Evolutionary conservation across 2,329 filamentous ascomycete species (phyloP).

Genomic region (Neurospora crassa): DNA sequence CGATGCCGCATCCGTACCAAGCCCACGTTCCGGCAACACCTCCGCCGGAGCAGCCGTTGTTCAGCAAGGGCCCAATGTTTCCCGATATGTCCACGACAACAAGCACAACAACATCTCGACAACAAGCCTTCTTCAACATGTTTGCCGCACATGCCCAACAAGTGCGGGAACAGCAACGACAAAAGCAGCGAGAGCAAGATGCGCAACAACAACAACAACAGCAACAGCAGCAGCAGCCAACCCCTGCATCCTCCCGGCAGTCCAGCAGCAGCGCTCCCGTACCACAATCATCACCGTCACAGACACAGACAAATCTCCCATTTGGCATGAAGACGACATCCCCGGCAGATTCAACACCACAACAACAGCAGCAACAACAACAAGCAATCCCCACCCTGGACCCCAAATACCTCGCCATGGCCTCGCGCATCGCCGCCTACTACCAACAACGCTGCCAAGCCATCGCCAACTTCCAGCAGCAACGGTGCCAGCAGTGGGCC

Average conservation of each 20-base stretch:
- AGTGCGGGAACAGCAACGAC: background rate
- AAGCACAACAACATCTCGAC: background rate
- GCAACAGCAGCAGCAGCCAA: constrained; percentile 1
- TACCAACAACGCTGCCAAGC: constrained; percentile 40
- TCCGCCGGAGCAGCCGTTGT: constrained; percentile 28
- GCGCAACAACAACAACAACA: constrained; percentile 3
- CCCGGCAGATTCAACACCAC: background rate
- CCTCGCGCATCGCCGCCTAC: constrained; percentile 36
- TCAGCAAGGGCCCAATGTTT: constrained; percentile 17
- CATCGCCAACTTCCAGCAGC: constrained; percentile 36
- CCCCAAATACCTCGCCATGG: constrained; percentile 35
- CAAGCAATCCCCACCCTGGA: constrained; percentile 20
- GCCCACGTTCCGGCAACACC: constrained; percentile 29
- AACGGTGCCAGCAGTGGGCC: constrained; percentile 38
- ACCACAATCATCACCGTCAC: constrained; percentile 3
- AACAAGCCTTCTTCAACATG: constrained; percentile 3
- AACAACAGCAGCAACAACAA: background rate
- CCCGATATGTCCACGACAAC: constrained; percentile 12
- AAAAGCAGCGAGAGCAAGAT: constrained; percentile 4
- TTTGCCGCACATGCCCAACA: background rate
- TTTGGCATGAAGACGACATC: constrained; percentile 4
- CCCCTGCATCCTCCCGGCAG: background rate
- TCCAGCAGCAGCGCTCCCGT: background rate
- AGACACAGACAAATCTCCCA: background rate
- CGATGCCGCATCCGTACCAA: constrained; percentile 21